Evolutionary conservation across 805 yeast species (phyloP), one percentile per base, ranked within the genome.

Genomic region (Teunomyces stri): DNA sequence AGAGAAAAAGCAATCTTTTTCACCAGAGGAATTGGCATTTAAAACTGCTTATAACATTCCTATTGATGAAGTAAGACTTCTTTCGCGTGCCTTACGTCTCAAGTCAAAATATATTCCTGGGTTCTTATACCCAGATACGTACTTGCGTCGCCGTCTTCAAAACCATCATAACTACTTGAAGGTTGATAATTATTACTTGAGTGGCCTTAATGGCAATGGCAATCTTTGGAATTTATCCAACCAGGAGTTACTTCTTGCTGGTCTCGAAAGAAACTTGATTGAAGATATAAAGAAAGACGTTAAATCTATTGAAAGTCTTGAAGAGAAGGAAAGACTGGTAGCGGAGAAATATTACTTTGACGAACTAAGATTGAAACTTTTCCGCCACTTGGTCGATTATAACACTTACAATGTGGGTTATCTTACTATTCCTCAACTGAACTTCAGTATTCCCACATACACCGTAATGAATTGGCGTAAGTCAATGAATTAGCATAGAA

Each of bases 241-340:
- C 25, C 69, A 69, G 49, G 90, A 85, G 59, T 58, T 84, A 30
- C 65, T 81, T 2, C 62, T 70, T 39, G 76, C 81, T 5, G 77
- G 86, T 51, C 53, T 81, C 35, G 82, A 80, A 50, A 70, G 90
- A 47, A 82, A 81, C 22, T 61, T 85, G 38, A 68, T 81, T 12
- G 44, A 34, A 3, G 69, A 72, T 49, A 55, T 71, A 50, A 64
- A 50, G 48, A 45, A 36, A 46, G 62, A 57, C 25, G 28, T 54
- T 12, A 47, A 55, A 16, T 42, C 38, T 1, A 44, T 73, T 53
- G 70, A 68, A 5, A 49, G 47, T 1, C 50, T 50, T n/a, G 54
- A 51, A 33, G 56, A 54, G 46, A 38, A 43, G 1, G 42, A 45
- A 10, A 53, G 56, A 25, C n/a, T 48, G 2, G 18, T 45, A 15